A percentile compares a stretch with the other conserved stretches of the same genome.
Evolutionary conservation across 2,329 filamentous ascomycete species (phyloP).

Genomic region (Aspergillus tubingensis): DNA sequence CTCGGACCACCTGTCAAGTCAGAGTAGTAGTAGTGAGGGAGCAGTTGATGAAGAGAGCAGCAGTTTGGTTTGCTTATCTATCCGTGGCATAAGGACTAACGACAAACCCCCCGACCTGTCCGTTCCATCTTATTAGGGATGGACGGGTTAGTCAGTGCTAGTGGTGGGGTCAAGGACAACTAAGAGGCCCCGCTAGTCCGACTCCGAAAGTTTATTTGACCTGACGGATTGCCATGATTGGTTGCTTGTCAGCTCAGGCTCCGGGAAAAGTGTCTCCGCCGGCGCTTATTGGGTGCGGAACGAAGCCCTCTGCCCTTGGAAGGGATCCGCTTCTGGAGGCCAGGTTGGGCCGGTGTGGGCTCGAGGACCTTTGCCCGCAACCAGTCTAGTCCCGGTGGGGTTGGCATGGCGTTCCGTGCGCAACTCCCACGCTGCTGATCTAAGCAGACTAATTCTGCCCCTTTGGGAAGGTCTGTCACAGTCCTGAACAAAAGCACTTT

Average conservation of each 20-base stretch:
- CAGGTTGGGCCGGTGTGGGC: slow-evolving; percentile 7
- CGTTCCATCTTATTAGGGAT: slow-evolving; percentile 11
- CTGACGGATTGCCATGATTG: slow-evolving; percentile 4
- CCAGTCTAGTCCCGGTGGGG: slow-evolving; percentile 1
- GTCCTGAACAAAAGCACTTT: slow-evolving; percentile 33
- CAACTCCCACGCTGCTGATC: background rate
- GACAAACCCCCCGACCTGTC: background rate
- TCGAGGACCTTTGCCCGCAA: slow-evolving; percentile 18
- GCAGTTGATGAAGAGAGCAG: background rate
- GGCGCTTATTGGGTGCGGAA: slow-evolving; percentile 13
- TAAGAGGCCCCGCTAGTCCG: slow-evolving; percentile 15
- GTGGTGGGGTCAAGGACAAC: slow-evolving; percentile 13
- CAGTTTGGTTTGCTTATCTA: slow-evolving; percentile 11
- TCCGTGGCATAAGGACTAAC: slow-evolving; percentile 3
- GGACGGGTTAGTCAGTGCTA: background rate
- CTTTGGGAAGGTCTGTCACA: no score
- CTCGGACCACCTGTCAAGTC: background rate
- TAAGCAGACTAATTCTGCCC: background rate
- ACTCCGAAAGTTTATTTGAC: slow-evolving; percentile 17
- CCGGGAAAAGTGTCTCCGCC: background rate
- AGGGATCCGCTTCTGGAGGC: slow-evolving; percentile 20
- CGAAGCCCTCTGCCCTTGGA: slow-evolving; percentile 7
- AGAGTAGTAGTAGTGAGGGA: background rate
- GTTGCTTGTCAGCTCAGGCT: slow-evolving; percentile 1
- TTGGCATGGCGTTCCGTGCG: background rate